Evolutionary conservation across 208 protist species (phyloP), one percentile per base, ranked within the genome.

Genomic region (Leishmania turanica): DNA sequence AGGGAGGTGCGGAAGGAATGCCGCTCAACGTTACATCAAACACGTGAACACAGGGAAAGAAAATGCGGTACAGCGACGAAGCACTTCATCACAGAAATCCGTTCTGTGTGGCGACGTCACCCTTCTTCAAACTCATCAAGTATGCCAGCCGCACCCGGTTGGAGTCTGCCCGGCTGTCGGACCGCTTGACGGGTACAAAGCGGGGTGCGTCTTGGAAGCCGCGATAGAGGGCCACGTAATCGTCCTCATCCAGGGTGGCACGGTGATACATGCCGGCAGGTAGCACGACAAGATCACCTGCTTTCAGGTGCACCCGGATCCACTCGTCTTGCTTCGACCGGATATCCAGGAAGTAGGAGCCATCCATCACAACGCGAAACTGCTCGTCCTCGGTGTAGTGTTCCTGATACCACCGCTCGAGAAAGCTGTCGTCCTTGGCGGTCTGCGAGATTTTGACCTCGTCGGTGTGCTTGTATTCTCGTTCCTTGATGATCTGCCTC

Each of bases 361-460:
- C 97, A 75, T 98, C 97, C 56, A 93, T 88, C 3, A 98, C 85
- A 53, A 98, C 87, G 17, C 97, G 94, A 45, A 98, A 84, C 80
- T 99, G 93, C 82, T 99, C 97, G 83, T 98, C 96, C 69, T 98
- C 96, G 73, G 97, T 95, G 82, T 96, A 95, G 84, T 99, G 97
- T 86, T 98, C 97, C 74, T 96, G 90, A 79, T 93, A 98, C 93
- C 94, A 99, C n/a, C 92, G 90, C 62, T 96, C 89, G 34, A 99
- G 79, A 76, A 93, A 96, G 66, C 78, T 84, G 37, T 98, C 95
- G 79, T 98, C 96, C 78, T 97, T 97, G 40, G 88, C 89, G 5
- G 94, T 97, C 81, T 98, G 94, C n/a, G 93, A 97, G 45, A 98
- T 73, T 27, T 87, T 83, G 17, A 94, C 80, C 80, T 97, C 93